Base-by-base conservation (phyloP, 305 asterid species). In the Lippia alba region DNA sequence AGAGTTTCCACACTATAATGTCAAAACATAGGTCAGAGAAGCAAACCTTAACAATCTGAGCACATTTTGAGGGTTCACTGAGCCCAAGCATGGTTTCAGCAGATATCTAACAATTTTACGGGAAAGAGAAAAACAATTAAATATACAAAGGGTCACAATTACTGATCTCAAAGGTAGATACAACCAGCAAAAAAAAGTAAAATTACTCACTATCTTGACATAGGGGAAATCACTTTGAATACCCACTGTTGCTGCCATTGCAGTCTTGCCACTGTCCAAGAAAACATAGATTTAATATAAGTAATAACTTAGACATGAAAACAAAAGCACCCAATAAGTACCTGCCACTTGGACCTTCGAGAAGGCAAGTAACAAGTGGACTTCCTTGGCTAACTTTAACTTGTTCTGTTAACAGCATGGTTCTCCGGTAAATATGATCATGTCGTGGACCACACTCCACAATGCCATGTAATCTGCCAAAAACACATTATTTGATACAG, bases 321-420 rank as follows among this genome's bases (percentile, higher is more conserved):
- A 18, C 59, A 74, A 34, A 33, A 56, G 77, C 62, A 46, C 62
- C 18, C 30, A 34, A 73, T 59, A 57, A 50, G 64, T 79, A 90
- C 99, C 98, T 95, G 87, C 99, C 99, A 83, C 96, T 89, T 63
- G 97, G 96, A 64, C 99, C 99, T 91, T 92, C 98, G 64, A 95
- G 86, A 82, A 95, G 99, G 67, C 94, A 90, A 64, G 96, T 89
- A 76, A 95, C 80, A 74, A 95, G 91, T 36, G 96, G 96, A 76
- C 98, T 92, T 78, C 99, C 96, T 62, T 70, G 66, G 83, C 96
- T 88, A 77, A 86, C 85, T 94, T 90, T 94, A 58, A 94, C 99
- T 85, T 92, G 98, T 79, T 90, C 96, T 8, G 99, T 92, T 75
- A 94, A 76, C 49, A 90, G 84, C 98, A 92, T 88, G 16, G 94